These are phyloP conservation scores for Russula abietina DNA, from an alignment of 768 basidiomycete genomes.

Conservation along the genomic window DNA sequence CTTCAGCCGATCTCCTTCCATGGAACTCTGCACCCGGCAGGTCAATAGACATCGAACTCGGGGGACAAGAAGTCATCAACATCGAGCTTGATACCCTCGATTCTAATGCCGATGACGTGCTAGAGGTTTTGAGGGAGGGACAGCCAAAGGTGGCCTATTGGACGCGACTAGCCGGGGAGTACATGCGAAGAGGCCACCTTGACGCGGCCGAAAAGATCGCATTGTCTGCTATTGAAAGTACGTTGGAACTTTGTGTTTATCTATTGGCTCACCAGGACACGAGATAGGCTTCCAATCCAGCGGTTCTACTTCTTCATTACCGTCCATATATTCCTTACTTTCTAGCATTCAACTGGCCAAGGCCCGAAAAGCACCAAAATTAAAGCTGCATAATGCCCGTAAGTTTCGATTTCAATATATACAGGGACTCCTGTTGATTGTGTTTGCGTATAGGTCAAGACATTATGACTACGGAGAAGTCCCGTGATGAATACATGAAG, in stretches of 20 bases:
- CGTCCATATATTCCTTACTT: conserved; percentile 72
- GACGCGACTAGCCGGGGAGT: conserved; percentile 81
- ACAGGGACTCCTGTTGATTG: not conserved
- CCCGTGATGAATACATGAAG: conserved; percentile 61
- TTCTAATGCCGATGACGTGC: conserved; percentile 66
- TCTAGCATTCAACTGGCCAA: conserved; percentile 81
- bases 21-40: conserved; percentile 25
- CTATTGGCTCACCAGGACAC: conserved; percentile 22
- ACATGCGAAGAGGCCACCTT: conserved; percentile 73
- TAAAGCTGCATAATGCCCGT: conserved; percentile 69
- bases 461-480: conserved; percentile 48
- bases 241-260: conserved; percentile 27
- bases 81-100: conserved; percentile 87
- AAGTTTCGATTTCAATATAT: conserved; percentile 31
- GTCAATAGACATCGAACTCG: conserved; percentile 70
- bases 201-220: conserved; percentile 76
- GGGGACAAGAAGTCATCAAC: conserved; percentile 79
- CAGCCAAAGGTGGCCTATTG: conserved; percentile 69
- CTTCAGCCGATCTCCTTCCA: conserved; percentile 16
- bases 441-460: conserved; percentile 49
- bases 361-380: conserved; percentile 79
- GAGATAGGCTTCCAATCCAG: conserved; percentile 47
- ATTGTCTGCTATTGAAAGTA: conserved; percentile 58
- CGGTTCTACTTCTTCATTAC: conserved; percentile 45
- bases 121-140: conserved; percentile 65